phyloP scores from a whole-genome alignment of 768 basidiomycete species.

The Termitomyces sp. region DNA sequence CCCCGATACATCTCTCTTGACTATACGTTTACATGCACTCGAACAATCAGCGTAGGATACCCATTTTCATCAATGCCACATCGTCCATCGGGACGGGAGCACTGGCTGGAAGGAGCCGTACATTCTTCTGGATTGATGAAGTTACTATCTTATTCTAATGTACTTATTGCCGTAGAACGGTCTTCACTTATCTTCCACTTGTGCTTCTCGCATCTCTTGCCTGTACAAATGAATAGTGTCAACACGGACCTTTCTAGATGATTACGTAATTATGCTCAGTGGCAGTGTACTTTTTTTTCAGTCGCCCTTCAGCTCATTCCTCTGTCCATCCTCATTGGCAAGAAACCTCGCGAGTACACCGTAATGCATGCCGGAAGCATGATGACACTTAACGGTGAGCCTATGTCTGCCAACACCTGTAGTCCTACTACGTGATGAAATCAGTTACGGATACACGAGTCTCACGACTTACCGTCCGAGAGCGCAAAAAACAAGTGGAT shows the following conservation, averaged over 20 bases:
- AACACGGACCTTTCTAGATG: too few species aligned
- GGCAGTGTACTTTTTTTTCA: neutral
- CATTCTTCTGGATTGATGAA: constrained; percentile 1
- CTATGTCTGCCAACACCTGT: neutral
- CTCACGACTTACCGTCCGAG: constrained; percentile 25
- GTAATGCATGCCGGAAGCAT: too few species aligned
- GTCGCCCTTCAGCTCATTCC: neutral
- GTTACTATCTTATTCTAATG: neutral
- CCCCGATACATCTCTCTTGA: neutral
- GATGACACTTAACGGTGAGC: neutral
- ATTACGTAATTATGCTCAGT: constrained; percentile 4
- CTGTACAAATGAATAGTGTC: too few species aligned
- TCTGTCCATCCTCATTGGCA: neutral
- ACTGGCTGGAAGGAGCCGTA: neutral
- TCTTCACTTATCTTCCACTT: neutral
- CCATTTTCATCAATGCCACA: constrained; percentile 11
- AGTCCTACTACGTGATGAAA: constrained; percentile 18
- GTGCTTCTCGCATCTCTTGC: neutral
- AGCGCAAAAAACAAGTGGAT: constrained; percentile 40
- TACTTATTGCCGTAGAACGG: constrained; percentile 14
- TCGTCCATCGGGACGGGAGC: constrained; percentile 3
- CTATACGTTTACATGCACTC: constrained; percentile 7
- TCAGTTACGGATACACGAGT: constrained; percentile 26
- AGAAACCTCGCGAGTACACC: neutral
- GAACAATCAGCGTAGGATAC: constrained; percentile 17